Evolutionary conservation across 352 stramenopile genomes (phyloP).

Genomic region (Phytophthora colocasiae): DNA sequence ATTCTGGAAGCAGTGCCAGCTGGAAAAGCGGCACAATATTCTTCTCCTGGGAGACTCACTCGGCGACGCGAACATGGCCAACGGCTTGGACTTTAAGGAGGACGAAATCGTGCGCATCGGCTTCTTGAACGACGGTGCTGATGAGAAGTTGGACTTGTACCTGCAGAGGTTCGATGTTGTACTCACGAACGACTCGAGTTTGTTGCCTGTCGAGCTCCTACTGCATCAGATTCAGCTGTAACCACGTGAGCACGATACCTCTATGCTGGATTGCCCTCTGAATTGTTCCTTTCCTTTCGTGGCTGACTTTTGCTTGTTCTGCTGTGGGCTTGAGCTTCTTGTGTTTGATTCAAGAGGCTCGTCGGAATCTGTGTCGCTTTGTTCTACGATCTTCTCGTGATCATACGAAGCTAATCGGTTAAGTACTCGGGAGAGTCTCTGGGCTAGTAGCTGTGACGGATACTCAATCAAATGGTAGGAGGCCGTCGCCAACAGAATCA

Average conservation of each 20-base stretch:
- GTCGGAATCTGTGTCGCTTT: constrained; percentile 19
- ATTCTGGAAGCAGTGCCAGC: constrained; percentile 77
- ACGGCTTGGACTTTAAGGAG: constrained; percentile 62
- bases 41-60: constrained; percentile 79
- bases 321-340: not conserved
- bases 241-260: not conserved
- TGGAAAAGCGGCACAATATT: constrained; percentile 78
- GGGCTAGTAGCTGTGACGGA: constrained; percentile 30
- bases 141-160: constrained; percentile 70
- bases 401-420: constrained; percentile 16
- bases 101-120: constrained; percentile 76
- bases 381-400: constrained; percentile 17
- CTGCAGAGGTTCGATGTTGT: constrained; percentile 78
- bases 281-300: constrained; percentile 6
- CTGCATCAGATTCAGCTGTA: constrained; percentile 60
- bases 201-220: constrained; percentile 65
- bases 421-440: constrained; percentile 14
- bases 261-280: no score
- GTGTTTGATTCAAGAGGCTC: not conserved
- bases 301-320: constrained; percentile 1
- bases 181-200: constrained; percentile 75
- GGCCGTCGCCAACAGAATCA: not conserved
- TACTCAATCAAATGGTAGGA: constrained; percentile 41
- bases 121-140: constrained; percentile 67
- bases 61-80: constrained; percentile 72